phyloP scores from a whole-genome alignment of 768 basidiomycete species.

The Boletellus ananas region DNA sequence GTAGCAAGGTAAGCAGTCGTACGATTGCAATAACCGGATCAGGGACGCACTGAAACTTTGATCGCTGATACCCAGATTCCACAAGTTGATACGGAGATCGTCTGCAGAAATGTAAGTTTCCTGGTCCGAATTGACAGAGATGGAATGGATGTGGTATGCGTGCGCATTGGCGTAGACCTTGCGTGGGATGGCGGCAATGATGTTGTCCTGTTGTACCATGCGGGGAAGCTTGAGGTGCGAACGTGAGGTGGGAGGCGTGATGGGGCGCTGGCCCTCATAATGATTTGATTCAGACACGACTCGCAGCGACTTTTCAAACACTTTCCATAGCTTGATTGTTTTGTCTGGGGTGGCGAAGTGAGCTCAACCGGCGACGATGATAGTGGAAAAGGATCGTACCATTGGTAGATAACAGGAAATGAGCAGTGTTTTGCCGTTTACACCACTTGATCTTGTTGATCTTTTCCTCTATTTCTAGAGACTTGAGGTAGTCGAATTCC shows the following conservation, averaged over 20 bases:
- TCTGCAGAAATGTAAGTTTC: conserved; percentile 99
- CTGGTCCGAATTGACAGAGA: conserved; percentile 98
- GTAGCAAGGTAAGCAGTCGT: conserved; percentile 1
- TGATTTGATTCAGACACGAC: conserved; percentile 98
- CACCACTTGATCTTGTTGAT: conserved; percentile 99
- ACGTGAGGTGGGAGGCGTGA: conserved; percentile 55
- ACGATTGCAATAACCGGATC: conserved; percentile 1
- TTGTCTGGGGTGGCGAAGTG: conserved; percentile 62
- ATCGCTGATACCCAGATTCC: conserved; percentile 98
- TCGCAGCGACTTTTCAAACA: conserved; percentile 96
- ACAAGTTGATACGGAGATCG: conserved; percentile 94
- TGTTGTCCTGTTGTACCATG: conserved; percentile 93
- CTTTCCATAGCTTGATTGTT: conserved; percentile 99
- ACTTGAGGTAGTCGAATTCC: conserved; percentile 99
- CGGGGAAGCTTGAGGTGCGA: conserved; percentile 81
- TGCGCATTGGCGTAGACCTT: conserved; percentile 99
- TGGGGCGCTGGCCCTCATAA: conserved; percentile 68
- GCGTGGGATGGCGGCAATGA: conserved; percentile 96
- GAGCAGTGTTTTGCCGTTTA: conserved; percentile 94
- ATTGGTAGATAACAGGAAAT: conserved; percentile 96
- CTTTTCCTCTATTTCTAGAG: conserved; percentile 99
- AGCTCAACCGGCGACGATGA: neutral
- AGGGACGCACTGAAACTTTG: conserved; percentile 91
- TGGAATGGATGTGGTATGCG: conserved; percentile 99
- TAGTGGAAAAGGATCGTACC: conserved; percentile 46